Conservation (phyloP, 148 eudicot genomes). For the Vaccinium corymbosum region DNA sequence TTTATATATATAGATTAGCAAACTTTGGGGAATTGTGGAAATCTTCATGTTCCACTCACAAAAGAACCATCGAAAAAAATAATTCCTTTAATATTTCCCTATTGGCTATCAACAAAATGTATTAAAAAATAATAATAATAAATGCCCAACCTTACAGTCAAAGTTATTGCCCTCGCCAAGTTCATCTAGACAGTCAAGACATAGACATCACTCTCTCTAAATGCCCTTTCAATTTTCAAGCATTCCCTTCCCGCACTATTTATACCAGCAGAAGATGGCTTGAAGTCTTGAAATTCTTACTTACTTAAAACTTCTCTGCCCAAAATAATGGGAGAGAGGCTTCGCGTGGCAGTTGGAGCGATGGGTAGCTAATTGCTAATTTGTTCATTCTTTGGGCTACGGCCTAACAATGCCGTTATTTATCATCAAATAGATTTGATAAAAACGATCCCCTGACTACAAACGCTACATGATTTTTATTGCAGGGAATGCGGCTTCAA, state of each 20-base stretch:
- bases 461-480: too few relatives aligned
- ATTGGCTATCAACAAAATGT: neutral
- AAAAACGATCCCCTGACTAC: too few relatives aligned
- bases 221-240: neutral
- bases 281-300: constrained; percentile 7
- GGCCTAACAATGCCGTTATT: too few relatives aligned
- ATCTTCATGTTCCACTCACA: neutral
- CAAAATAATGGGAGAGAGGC: constrained; percentile 46
- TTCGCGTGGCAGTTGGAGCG: constrained; percentile 53
- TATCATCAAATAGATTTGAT: too few relatives aligned
- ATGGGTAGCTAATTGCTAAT: constrained; percentile 41
- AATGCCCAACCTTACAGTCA: too few relatives aligned
- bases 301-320: neutral
- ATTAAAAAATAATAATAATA: too few relatives aligned
- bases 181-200: too few relatives aligned
- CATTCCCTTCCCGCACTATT: constrained; percentile 6
- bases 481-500: too few relatives aligned
- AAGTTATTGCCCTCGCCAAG: too few relatives aligned
- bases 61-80: neutral
- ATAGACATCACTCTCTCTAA: too few relatives aligned
- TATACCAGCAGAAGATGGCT: constrained; percentile 7
- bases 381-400: too few relatives aligned
- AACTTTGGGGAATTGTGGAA: neutral
- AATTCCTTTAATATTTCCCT: neutral
- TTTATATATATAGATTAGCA: neutral